phyloP scores from a whole-genome alignment of 345 rosid genomes.

The Ricinus communis region DNA sequence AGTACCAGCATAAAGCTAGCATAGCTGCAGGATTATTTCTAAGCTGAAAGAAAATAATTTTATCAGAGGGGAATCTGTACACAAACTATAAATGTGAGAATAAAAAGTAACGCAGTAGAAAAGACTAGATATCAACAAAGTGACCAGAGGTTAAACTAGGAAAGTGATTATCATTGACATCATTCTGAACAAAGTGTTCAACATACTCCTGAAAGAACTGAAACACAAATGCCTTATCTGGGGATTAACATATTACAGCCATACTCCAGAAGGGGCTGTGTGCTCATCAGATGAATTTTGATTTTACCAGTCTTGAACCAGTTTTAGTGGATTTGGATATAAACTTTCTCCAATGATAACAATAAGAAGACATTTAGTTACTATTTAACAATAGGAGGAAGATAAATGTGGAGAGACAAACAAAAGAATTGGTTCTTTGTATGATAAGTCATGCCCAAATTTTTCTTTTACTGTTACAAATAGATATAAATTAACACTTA shows the following conservation, averaged over 20 bases:
- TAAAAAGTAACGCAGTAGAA: neutral
- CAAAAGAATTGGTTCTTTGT: too few relatives aligned
- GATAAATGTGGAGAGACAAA: neutral
- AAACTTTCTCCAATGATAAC: neutral
- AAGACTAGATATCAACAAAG: neutral
- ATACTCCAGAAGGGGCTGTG: neutral
- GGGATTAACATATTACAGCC: neutral
- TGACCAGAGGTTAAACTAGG: neutral
- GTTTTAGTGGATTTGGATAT: neutral
- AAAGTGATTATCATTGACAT: neutral
- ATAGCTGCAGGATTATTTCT: conserved; percentile 90
- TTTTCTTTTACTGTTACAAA: neutral
- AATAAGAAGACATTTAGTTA: neutral
- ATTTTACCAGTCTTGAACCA: neutral
- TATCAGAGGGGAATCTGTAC: neutral
- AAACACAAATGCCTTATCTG: neutral
- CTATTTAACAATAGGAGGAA: neutral
- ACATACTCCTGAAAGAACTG: neutral
- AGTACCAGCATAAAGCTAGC: conserved; percentile 94
- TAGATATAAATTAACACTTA: conserved; percentile 26
- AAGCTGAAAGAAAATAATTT: conserved; percentile 47
- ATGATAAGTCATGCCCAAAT: neutral
- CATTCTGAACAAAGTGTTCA: neutral
- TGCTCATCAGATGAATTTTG: neutral
- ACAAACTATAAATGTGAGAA: neutral